These are phyloP conservation scores for Fusarium sublunatum DNA, from an alignment of 2,329 filamentous ascomycete species.

Conservation along the genomic window DNA sequence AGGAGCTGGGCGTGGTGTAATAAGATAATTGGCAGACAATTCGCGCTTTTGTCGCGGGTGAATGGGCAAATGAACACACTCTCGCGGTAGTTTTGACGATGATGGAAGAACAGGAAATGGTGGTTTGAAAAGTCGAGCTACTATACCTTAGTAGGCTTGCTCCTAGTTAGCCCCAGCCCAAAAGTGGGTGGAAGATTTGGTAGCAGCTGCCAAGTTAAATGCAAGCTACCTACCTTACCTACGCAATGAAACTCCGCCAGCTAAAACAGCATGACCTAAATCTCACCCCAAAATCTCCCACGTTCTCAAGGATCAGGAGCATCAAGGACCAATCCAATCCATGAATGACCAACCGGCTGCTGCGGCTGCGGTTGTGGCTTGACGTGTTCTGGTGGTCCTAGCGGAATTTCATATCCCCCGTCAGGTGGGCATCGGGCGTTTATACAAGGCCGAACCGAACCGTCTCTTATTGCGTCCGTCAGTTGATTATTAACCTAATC, in stretches of 20 bases:
- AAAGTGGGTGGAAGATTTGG: conserved; percentile 31
- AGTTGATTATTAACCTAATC: no score
- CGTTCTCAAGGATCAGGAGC: not conserved
- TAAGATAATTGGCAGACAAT: conserved; percentile 5
- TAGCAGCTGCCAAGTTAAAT: conserved; percentile 31
- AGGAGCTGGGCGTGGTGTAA: conserved; percentile 1
- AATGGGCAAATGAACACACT: conserved; percentile 36
- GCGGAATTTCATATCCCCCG: conserved; percentile 17
- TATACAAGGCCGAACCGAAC: not conserved
- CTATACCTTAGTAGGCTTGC: conserved; percentile 5
- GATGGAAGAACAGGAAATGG: conserved; percentile 39
- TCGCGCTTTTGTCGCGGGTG: conserved; percentile 17
- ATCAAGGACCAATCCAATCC: conserved; percentile 22
- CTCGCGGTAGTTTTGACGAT: conserved; percentile 37
- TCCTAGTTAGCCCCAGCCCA: conserved; percentile 19
- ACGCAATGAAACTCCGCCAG: conserved; percentile 9
- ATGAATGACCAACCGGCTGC: conserved; percentile 9
- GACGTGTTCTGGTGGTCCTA: conserved; percentile 39
- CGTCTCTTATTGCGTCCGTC: no score
- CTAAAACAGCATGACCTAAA: conserved; percentile 27
- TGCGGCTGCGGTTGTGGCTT: conserved; percentile 43
- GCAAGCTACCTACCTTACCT: conserved; percentile 15
- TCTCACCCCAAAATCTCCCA: conserved; percentile 22
- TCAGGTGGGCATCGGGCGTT: conserved; percentile 16
- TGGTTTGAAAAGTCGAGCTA: conserved; percentile 41